phyloP scores from a whole-genome alignment of 163 green algal genomes.

The Chlamydomonas reinhardtii region DNA sequence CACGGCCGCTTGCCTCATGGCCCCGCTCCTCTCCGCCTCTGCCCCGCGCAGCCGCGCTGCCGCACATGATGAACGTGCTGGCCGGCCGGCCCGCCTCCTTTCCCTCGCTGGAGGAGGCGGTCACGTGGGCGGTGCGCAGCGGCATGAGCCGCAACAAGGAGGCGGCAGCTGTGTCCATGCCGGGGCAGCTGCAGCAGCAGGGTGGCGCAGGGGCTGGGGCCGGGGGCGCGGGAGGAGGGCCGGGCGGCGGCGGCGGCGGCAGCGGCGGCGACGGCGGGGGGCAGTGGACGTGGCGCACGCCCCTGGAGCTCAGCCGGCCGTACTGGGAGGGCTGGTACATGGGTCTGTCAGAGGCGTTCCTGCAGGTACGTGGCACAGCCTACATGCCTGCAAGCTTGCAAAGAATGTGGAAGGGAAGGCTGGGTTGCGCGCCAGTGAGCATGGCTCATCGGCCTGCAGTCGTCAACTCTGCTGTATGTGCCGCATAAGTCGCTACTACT shows the following conservation, averaged over 20 bases:
- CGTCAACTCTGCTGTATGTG: too few relatives aligned
- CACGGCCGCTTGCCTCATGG: background rate
- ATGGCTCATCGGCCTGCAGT: too few relatives aligned
- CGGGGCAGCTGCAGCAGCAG: slow-evolving; percentile 70
- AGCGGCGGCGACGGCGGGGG: background rate
- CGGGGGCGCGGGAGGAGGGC: too few relatives aligned
- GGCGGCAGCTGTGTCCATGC: slow-evolving; percentile 84
- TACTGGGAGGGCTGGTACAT: slow-evolving; percentile 93
- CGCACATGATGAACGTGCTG: slow-evolving; percentile 84
- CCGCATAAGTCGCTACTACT: too few relatives aligned
- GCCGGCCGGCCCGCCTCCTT: slow-evolving; percentile 76
- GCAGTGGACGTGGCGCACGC: slow-evolving; percentile 81
- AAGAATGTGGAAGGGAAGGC: too few relatives aligned
- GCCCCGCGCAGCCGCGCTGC: slow-evolving; percentile 75
- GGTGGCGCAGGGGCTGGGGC: background rate
- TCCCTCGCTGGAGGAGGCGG: slow-evolving; percentile 63
- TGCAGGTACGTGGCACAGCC: slow-evolving; percentile 63
- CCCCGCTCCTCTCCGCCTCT: too few relatives aligned
- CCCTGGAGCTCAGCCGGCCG: slow-evolving; percentile 71
- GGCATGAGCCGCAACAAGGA: slow-evolving; percentile 79
- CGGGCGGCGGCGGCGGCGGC: too few relatives aligned
- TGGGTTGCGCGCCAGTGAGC: too few relatives aligned
- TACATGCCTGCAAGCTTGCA: too few relatives aligned
- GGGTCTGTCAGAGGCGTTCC: slow-evolving; percentile 86
- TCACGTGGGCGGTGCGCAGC: slow-evolving; percentile 78